Percentiles rank a stretch among this genome's conserved stretches.
Evolutionary conservation across 805 yeast species (phyloP).

Genomic region (Candida dendrica): DNA sequence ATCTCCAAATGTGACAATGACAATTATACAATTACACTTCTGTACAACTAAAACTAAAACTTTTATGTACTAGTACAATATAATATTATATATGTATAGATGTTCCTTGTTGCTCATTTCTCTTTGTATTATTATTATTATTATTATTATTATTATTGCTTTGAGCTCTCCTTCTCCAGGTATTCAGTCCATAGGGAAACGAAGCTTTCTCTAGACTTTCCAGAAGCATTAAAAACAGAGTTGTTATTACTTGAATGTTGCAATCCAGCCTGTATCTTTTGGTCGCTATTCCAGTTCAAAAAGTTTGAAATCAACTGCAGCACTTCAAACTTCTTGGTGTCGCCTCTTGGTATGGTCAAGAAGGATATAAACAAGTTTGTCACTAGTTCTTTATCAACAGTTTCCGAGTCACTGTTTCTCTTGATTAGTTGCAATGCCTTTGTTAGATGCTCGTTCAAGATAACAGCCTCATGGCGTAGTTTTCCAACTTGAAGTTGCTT

Average conservation of each 20-base stretch:
- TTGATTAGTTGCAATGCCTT: conserved; percentile 83
- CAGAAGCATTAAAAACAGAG: conserved; percentile 15
- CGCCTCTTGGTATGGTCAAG: conserved; percentile 84
- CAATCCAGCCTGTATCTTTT: conserved; percentile 71
- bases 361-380: conserved; percentile 83
- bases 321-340: conserved; percentile 90
- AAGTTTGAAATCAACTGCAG: conserved; percentile 75
- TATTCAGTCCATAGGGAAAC: conserved; percentile 77
- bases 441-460: conserved; percentile 89
- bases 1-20: too few relatives aligned
- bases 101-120: too few relatives aligned
- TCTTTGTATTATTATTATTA: too few relatives aligned
- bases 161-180: conserved; percentile 61
- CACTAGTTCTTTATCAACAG: conserved; percentile 82
- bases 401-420: conserved; percentile 64
- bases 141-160: conserved; percentile 2
- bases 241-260: conserved; percentile 23
- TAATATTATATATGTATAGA: conserved; percentile 24
- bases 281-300: conserved; percentile 82
- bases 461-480: conserved; percentile 89
- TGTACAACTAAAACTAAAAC: too few relatives aligned
- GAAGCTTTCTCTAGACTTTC: conserved; percentile 43
- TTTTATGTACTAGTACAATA: conserved; percentile 12
- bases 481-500: conserved; percentile 82
- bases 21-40: too few relatives aligned